A percentile compares a stretch with the other conserved stretches of the same genome.
Conservation (phyloP, 305 asterid genomes). For the Nicotiana rustica region DNA sequence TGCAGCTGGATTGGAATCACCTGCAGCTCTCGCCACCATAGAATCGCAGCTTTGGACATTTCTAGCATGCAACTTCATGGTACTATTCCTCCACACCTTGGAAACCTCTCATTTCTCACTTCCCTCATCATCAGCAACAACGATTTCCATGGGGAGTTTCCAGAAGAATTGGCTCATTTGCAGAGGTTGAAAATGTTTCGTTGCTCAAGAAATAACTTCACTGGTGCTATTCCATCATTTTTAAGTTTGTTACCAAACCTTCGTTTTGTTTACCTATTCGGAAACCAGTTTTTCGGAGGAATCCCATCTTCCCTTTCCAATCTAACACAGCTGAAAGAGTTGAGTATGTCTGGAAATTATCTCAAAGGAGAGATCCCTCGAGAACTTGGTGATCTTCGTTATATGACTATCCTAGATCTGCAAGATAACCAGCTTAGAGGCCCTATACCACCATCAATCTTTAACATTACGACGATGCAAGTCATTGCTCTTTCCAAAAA, state of each 20-base stretch:
- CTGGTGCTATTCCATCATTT: neutral
- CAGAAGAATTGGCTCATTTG: neutral
- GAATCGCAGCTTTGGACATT: neutral
- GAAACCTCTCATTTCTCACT: slow-evolving; percentile 7
- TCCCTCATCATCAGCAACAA: neutral
- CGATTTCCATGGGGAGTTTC: neutral
- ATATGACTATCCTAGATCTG: neutral
- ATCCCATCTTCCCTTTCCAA: neutral
- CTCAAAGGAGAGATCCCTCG: neutral
- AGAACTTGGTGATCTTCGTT: neutral
- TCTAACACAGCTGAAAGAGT: neutral
- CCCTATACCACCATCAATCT: neutral
- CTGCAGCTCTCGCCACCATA: neutral
- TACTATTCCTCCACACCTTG: neutral
- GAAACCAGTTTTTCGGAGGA: neutral
- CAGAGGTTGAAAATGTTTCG: neutral
- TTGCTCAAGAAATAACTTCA: neutral
- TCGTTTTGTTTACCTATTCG: neutral
- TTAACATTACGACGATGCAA: neutral
- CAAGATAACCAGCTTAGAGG: neutral
- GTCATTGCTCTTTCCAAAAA: neutral
- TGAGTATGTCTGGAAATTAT: neutral
- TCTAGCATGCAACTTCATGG: neutral
- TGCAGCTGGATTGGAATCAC: slow-evolving; percentile 38
- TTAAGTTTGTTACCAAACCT: neutral